Evolutionary conservation across 768 basidiomycete species (phyloP).

Genomic region (Lactarius quietus): DNA sequence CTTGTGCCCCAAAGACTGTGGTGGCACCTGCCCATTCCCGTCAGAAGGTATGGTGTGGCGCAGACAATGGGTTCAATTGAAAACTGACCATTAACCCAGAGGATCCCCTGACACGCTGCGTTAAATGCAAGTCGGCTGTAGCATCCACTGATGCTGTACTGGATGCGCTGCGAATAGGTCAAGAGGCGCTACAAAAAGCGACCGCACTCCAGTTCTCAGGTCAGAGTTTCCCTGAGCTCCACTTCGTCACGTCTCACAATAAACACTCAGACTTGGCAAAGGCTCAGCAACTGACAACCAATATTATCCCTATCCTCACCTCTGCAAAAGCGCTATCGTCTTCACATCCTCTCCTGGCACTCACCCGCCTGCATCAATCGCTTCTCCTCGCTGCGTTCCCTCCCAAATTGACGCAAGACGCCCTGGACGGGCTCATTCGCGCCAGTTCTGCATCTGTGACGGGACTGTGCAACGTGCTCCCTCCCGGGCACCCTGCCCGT

Average conservation of each 20-base stretch:
- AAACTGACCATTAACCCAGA: slow-evolving; percentile 37
- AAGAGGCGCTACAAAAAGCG: slow-evolving; percentile 75
- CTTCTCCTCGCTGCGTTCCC: slow-evolving; percentile 57
- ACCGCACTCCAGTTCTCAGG: slow-evolving; percentile 56
- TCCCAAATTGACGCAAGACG: slow-evolving; percentile 41
- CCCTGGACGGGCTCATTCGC: slow-evolving; percentile 61
- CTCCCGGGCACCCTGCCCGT: slow-evolving; percentile 70
- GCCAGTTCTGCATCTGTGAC: slow-evolving; percentile 49
- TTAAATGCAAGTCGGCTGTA: slow-evolving; percentile 49
- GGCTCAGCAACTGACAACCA: slow-evolving; percentile 56
- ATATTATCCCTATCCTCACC: slow-evolving; percentile 60
- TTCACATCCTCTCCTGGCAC: slow-evolving; percentile 72
- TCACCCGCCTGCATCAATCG: slow-evolving; percentile 67
- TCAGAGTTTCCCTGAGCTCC: slow-evolving; percentile 30
- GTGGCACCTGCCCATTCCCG: slow-evolving; percentile 58
- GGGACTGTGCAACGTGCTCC: slow-evolving; percentile 53
- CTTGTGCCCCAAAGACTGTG: slow-evolving; percentile 65
- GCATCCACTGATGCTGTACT: slow-evolving; percentile 49
- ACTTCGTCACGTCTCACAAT: slow-evolving; percentile 2
- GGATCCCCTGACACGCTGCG: slow-evolving; percentile 46
- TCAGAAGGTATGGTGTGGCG: slow-evolving; percentile 46
- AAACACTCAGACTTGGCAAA: slow-evolving; percentile 32
- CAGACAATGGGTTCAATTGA: not conserved
- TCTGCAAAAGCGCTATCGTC: slow-evolving; percentile 59
- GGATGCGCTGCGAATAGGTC: slow-evolving; percentile 64